Base-by-base conservation (phyloP, 2,329 filamentous ascomycete genomes). In the Pezicula radicicola region DNA sequence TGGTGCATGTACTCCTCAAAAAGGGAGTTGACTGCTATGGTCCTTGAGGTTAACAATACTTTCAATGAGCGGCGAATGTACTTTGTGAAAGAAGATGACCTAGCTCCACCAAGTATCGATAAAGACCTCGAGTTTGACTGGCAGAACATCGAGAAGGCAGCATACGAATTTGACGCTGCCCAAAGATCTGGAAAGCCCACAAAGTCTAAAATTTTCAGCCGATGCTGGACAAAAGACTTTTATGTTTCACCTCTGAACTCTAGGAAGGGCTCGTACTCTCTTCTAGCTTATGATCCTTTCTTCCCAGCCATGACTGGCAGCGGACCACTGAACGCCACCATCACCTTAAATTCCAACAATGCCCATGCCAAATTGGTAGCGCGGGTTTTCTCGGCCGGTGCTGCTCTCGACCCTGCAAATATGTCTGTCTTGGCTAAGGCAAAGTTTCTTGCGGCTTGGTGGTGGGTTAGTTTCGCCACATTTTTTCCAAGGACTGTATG, bases 221-320 rank as follows among this genome's bases (percentile, higher is more conserved):
- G 77, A 18, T 70, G 70, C 0, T 88, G 83, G 81, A 67, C 71
- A 6, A 91, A 92, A 60, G 86, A 89, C 57, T 89, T 91, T 57
- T 87, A 90, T 62, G 85, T 90, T 16, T 91, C 86, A 1, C 85
- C 85, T 0, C 91, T 91, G 74, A 91, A 88, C 64, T 81, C 78
- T 6, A 74, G 78, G 28, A 77, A 78, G 48, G 80, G 80, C 3
- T 69, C 69, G 0, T 85, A 83, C 61, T 79, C 75, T 1, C 60
- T 84, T 13, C 60, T 69, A 10, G 73, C 77, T 1, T 67, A 66
- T 52, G 78, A 85, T 57, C 74, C 77, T 3, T 67, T 83, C 10
- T 65, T 60, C 4, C 66, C 69, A 2, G 55, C 56, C 6, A 69
- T 74, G 64, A 60, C 71, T 25, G 69, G 66, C 9, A 66, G 67